Conservation (phyloP, 106 monocot genomes). For the Dendrobium officinale region DNA sequence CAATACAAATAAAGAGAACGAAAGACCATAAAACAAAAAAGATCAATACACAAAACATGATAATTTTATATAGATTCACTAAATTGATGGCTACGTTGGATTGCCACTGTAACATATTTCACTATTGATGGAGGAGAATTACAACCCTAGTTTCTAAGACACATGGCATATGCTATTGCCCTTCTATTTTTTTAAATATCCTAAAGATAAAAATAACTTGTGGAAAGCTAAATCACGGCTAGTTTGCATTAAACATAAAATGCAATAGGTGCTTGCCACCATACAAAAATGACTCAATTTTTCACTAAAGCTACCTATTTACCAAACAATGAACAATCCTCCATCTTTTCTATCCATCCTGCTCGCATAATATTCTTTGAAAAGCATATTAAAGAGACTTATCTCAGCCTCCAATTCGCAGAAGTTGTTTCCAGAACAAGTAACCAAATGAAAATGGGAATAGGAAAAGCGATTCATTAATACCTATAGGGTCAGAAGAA, state of each 20-base stretch:
- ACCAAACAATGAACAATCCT: neutral
- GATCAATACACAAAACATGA: neutral
- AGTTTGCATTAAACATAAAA: neutral
- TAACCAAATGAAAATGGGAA: slow-evolving; percentile 1
- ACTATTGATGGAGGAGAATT: neutral
- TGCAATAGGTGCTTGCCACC: neutral
- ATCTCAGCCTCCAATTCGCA: neutral
- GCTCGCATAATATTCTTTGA: neutral
- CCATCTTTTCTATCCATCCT: neutral
- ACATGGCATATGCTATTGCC: neutral
- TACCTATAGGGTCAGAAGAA: slow-evolving; percentile 97
- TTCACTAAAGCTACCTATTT: neutral
- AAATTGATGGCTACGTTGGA: too few species aligned
- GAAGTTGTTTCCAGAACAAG: neutral
- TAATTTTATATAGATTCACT: neutral
- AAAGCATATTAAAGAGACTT: neutral
- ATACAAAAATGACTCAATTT: neutral
- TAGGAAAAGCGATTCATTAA: slow-evolving; percentile 1
- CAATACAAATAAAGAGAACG: too few species aligned
- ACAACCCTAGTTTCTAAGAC: neutral
- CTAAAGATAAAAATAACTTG: neutral
- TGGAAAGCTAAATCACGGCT: neutral
- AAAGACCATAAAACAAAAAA: too few species aligned
- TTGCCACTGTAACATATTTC: too few species aligned
- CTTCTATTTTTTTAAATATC: too few species aligned